Evolutionary conservation across 1,284 basidiomycete genomes (phyloP).

Genomic region (Amylostereum chailletii): DNA sequence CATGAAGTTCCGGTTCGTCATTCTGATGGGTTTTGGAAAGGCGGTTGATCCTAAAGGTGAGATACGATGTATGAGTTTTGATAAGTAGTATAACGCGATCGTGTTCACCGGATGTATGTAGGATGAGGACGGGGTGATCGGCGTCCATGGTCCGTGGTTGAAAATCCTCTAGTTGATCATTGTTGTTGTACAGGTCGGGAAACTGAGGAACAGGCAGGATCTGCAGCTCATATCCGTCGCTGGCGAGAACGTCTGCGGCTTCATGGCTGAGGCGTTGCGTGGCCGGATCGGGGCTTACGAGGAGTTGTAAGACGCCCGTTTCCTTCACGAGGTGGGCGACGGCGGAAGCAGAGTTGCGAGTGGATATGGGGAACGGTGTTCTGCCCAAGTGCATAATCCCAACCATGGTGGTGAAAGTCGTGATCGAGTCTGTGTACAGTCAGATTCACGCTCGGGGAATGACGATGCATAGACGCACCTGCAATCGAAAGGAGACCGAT

Average conservation of each 20-base stretch:
- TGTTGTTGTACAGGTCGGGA: not conserved
- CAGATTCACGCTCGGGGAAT: conserved; percentile 12
- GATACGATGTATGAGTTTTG: too few relatives aligned
- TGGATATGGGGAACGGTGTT: conserved; percentile 27
- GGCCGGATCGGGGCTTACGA: conserved; percentile 19
- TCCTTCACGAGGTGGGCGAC: conserved; percentile 26
- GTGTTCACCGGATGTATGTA: not conserved
- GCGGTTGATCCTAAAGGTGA: conserved; percentile 18
- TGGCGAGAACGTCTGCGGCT: conserved; percentile 3
- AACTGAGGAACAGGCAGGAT: conserved; percentile 5
- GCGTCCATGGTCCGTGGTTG: not conserved
- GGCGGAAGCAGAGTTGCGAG: conserved; percentile 27
- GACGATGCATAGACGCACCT: not conserved
- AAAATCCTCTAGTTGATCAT: not conserved
- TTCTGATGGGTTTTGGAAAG: conserved; percentile 20
- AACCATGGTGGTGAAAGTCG: conserved; percentile 19
- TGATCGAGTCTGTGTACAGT: conserved; percentile 22
- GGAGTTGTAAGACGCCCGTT: conserved; percentile 17
- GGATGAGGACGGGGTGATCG: not conserved
- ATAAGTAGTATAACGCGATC: too few relatives aligned
- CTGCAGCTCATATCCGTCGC: conserved; percentile 4
- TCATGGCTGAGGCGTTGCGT: conserved; percentile 15
- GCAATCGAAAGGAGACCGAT: not conserved
- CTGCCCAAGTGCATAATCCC: conserved; percentile 22
- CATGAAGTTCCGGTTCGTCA: conserved; percentile 13